Base-by-base conservation (phyloP, 768 basidiomycete genomes). In the Infundibulicybe gibba region DNA sequence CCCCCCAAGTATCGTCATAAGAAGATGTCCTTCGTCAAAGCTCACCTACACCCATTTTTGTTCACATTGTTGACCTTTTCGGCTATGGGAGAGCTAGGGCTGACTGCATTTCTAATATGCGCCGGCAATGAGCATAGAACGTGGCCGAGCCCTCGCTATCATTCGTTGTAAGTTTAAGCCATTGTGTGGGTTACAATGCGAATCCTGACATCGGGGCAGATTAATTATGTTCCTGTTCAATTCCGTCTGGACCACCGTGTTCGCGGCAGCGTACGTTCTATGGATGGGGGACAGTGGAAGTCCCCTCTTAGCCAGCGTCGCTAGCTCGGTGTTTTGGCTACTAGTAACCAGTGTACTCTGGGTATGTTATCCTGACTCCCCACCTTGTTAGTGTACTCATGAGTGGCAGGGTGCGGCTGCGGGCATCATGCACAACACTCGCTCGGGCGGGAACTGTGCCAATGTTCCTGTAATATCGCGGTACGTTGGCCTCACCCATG, bases 311-410 rank as follows among this genome's bases (percentile, higher is more conserved):
- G 87, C 87, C n/a, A 83, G 79, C 60, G 70, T 90, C 37, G 85
- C 88, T 17, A 86, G 85, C 52, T 90, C 88, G 14, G 75, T 88
- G 15, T 60, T 83, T 45, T 91, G 88, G 88, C 68, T 90, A 25
- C 61, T 80, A 20, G 58, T 83, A 32, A 87, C 87, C 2, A 68
- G 76, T 5, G 60, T 76, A 5, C 59, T 90, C 55, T 90, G 89
- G 89, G 88, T 83, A 51, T 49, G 77, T 64, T 45, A 14, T 21
- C 19, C 31, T 38, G 15, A 42, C 12, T 41, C 8, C 15, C 40
- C 33, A 19, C 5, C 16, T 9, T 16, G 10, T 30, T 12, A 47
- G 19, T n/a, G n/a, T 20, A 32, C 41, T 45, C 41, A 34, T 41
- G 21, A 41, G 19, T 48, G 40, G 45, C 55, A 90, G 87, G 88